Evolutionary conservation across 768 basidiomycete genomes (phyloP).

Genomic region (Amanita polypyramis): DNA sequence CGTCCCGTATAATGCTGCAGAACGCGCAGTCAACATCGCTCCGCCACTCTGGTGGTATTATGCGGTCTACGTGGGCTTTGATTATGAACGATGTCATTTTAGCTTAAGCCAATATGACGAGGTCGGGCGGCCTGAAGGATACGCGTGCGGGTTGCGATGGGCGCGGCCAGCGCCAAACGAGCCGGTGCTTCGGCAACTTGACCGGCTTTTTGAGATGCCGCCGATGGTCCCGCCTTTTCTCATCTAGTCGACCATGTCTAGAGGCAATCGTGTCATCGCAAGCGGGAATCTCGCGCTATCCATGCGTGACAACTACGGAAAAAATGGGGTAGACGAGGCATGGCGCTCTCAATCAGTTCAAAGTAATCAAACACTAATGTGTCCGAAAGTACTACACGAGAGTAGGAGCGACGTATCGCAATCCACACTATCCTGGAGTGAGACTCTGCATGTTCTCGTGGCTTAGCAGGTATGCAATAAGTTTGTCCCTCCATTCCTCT

Average conservation of each 20-base stretch:
- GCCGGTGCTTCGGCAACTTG: constrained; percentile 17
- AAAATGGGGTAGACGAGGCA: constrained; percentile 50
- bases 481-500: background rate
- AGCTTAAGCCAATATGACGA: too few species aligned
- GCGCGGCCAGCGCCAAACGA: too few species aligned
- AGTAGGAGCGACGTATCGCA: constrained; percentile 60
- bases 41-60: constrained; percentile 37
- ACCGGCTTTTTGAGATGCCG: constrained; percentile 21
- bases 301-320: constrained; percentile 29
- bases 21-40: constrained; percentile 44
- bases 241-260: constrained; percentile 31
- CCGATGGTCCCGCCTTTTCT: too few species aligned
- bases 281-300: constrained; percentile 25
- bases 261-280: constrained; percentile 22
- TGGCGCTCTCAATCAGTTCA: constrained; percentile 7
- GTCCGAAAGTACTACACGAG: constrained; percentile 46
- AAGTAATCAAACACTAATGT: background rate
- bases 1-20: constrained; percentile 50
- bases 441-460: constrained; percentile 42
- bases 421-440: constrained; percentile 63
- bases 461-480: constrained; percentile 34
- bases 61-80: constrained; percentile 42
- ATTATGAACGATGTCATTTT: constrained; percentile 70
- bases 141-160: too few species aligned
- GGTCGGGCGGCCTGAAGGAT: too few species aligned